Conservation (phyloP, 345 rosid genomes). For the Moringa oleifera region DNA sequence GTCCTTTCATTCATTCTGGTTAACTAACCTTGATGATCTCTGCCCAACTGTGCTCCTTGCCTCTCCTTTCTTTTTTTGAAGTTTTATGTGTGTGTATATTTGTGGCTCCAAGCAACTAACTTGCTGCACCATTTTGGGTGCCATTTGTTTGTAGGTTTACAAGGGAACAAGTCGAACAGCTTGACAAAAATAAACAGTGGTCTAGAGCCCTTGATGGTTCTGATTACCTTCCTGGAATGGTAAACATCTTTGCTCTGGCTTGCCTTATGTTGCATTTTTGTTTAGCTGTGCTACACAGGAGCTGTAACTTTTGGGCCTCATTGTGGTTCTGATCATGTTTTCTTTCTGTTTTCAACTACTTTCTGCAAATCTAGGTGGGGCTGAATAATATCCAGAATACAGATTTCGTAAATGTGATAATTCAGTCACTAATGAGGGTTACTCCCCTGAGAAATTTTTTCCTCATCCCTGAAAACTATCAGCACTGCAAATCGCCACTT, state of each 20-base stretch:
- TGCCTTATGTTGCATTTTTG: neutral
- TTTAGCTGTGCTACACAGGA: no score
- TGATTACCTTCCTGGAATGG: constrained; percentile 99
- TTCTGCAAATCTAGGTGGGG: constrained; percentile 60
- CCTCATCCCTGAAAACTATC: constrained; percentile 89
- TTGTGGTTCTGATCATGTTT: neutral
- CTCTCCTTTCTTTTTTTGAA: neutral
- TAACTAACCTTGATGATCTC: no score
- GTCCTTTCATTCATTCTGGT: neutral
- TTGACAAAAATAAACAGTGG: constrained; percentile 89
- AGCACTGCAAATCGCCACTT: constrained; percentile 71
- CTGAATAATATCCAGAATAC: constrained; percentile 92
- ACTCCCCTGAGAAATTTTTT: constrained; percentile 87
- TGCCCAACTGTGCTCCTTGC: neutral
- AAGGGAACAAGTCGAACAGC: constrained; percentile 72
- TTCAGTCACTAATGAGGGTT: constrained; percentile 92
- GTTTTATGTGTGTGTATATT: neutral
- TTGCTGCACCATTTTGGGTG: constrained; percentile 2
- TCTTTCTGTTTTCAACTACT: neutral
- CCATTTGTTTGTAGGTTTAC: constrained; percentile 53
- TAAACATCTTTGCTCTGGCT: constrained; percentile 12
- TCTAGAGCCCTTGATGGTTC: constrained; percentile 99
- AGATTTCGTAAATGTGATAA: constrained; percentile 95
- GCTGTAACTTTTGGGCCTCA: neutral
- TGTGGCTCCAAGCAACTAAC: neutral